Conservation (phyloP, 179 eudicot species). For the Kewa caespitosa region DNA sequence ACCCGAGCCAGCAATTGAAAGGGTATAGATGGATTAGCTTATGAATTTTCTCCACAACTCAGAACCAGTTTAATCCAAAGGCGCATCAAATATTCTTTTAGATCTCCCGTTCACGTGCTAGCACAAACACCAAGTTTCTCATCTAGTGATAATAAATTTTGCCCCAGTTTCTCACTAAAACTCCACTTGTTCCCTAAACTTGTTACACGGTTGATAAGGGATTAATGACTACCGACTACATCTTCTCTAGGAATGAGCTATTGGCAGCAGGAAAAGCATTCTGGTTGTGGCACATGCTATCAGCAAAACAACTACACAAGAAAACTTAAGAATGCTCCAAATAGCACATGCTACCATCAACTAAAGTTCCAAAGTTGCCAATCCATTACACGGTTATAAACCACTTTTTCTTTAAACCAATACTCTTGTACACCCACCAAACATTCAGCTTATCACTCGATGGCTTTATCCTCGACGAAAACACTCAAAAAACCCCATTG, state of each 20-base stretch:
- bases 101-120: too few relatives aligned
- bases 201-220: background rate
- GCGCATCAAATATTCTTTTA: too few relatives aligned
- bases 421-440: background rate
- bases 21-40: background rate
- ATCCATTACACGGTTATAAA: background rate
- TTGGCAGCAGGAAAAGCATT: background rate
- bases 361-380: background rate
- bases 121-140: background rate
- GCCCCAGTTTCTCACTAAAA: background rate
- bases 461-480: background rate
- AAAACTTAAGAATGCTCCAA: slow-evolving; percentile 8
- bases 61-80: background rate
- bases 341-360: background rate
- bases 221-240: too few relatives aligned
- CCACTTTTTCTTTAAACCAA: background rate
- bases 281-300: too few relatives aligned
- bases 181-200: background rate
- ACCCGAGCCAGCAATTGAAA: background rate
- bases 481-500: background rate
- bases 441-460: background rate
- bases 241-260: background rate
- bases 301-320: too few relatives aligned
- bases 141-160: background rate
- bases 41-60: background rate